phyloP scores from a whole-genome alignment of 2,329 filamentous ascomycete genomes.

The Fusarium torulosum region DNA sequence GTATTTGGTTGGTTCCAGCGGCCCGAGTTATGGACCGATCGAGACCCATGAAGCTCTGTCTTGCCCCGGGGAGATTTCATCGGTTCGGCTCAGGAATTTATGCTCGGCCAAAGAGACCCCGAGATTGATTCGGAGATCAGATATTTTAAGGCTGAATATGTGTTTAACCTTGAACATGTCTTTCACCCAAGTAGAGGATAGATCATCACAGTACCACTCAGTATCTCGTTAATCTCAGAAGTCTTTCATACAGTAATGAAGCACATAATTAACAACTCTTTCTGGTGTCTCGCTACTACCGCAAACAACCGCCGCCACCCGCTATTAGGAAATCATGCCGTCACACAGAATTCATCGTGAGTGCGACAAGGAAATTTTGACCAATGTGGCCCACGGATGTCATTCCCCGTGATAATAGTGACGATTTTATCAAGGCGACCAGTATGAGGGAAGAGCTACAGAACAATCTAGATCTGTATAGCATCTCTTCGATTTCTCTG shows the following conservation, averaged over 20 bases:
- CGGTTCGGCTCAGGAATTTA: conserved; percentile 24
- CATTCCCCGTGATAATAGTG: conserved; percentile 31
- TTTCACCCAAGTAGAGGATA: background rate
- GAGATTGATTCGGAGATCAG: conserved; percentile 18
- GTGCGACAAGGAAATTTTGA: conserved; percentile 17
- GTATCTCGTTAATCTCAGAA: background rate
- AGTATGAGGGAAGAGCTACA: background rate
- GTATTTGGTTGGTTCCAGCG: conserved; percentile 33
- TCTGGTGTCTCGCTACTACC: conserved; percentile 13
- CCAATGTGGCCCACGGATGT: conserved; percentile 29
- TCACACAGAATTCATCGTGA: conserved; percentile 20
- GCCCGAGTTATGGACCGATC: conserved; percentile 27
- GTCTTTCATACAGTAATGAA: background rate
- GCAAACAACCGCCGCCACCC: conserved; percentile 43
- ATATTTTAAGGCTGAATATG: background rate
- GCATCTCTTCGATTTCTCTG: background rate
- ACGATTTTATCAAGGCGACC: conserved; percentile 10
- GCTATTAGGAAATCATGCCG: conserved; percentile 27
- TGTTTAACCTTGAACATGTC: background rate
- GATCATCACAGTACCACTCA: background rate
- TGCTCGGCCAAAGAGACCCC: conserved; percentile 28
- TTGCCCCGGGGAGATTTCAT: conserved; percentile 14
- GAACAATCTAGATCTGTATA: background rate
- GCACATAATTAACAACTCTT: background rate
- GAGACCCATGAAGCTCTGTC: conserved; percentile 18